Base-by-base conservation (phyloP, 495 filamentous ascomycete genomes). In the Xylaria intraflava region DNA sequence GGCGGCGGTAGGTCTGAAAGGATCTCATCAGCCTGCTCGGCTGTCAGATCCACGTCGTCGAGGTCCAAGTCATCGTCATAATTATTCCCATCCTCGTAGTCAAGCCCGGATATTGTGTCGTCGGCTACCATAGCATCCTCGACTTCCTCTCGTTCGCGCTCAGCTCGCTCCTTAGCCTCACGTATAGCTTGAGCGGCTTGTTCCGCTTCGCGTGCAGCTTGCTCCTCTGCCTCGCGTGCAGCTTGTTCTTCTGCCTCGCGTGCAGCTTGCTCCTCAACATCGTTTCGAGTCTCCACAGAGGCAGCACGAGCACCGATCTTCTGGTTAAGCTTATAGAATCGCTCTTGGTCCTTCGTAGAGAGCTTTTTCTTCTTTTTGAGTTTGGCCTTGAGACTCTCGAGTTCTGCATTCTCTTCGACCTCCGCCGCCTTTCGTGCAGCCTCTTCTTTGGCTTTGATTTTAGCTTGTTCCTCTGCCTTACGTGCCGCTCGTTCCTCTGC, bases 11-110 rank as follows among this genome's bases (percentile, higher is more conserved):
- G 51, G 44, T 45, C 57, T 12, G 61, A 53, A 29, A 69, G 56
- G 33, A 70, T 55, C 45, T 64, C 62, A 31, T 69, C 67, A 24
- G 65, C 60, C 46, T 75, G 56, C 46, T 76, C 73, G 10, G 67
- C 48, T 20, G 71, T 71, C 17, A 75, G 59, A 23, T 75, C 62
- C 17, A 73, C 48, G 50, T 64, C 60, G 49, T 66, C 64, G 11
- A 68, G 58, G 49, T 68, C 58, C 5, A 68, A 49, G 48, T 67
- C 67, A 19, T 71, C 68, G 57, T 69, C 61, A 10, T 67, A 62
- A 51, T 62, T 52, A 22, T 56, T 42, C 35, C 59, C 49, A 7
- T 57, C 55, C 59, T 61, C 57, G 9, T 58, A 58, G 46, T 53
- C 53, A 39, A 51, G 55, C 38, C 20, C 36, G n/a, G 16, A 23